Base-by-base conservation (phyloP, 306 rosid genomes). In the Rubus idaeus region DNA sequence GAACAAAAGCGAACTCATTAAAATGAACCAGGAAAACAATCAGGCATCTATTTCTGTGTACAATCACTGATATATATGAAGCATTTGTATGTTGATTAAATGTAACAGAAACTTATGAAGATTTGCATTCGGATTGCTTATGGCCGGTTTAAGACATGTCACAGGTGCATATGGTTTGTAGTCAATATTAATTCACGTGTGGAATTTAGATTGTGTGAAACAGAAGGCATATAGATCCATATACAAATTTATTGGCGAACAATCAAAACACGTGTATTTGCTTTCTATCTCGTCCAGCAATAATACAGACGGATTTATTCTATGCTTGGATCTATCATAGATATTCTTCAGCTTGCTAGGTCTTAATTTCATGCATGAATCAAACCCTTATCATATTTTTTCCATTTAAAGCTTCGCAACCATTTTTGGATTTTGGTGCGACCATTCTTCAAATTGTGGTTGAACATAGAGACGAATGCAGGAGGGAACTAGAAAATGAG, bases 251-350 rank as follows among this genome's bases (percentile, higher is more conserved):
- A 30, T 47, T 13, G 13, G 50, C 42, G n/a, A 20, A 47, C 78
- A 78, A 80, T 83, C 70, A 78, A 63, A 79, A 47, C 55, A 75
- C 87, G 67, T 83, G 83, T 41, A 81, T 75, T 75, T 26, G 35
- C 67, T 75, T 83, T 41, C 63, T 5, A 51, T 63, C 26, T 46
- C 64, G 57, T 74, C 51, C 16, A 45, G 44, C 68, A 74, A 9
- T 13, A 20, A 8, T 23, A 58, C 67, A 55, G 6, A 65, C 51
- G 42, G 71, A 67, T 40, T 16, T 61, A 62, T 61, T 61, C 41
- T 35, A 62, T 39, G 42, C 4, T n/a, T n/a, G 71, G 20, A 11
- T 44, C 51, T 55, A 45, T 20, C 18, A 45, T 41, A 66, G 71
- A 67, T 67, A 20, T 41, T 67, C 5, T 30, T 61, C 42, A 61